phyloP scores from a whole-genome alignment of 164 flowering plant species.

The Warburgia ugandensis region DNA sequence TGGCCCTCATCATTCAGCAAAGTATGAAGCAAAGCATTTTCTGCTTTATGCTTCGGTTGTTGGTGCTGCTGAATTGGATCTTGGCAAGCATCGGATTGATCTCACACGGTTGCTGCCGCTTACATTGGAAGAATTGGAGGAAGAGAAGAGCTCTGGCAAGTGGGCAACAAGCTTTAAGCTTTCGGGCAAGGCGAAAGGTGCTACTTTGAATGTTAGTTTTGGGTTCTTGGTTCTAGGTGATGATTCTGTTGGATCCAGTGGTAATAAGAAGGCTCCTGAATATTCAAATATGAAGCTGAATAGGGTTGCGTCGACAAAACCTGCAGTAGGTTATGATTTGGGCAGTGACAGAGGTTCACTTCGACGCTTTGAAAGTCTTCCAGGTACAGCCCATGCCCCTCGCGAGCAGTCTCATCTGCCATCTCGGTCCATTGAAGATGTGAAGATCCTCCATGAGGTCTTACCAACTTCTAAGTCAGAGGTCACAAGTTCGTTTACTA shows the following conservation, averaged over 20 bases:
- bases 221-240: slow-evolving; percentile 56
- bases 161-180: slow-evolving; percentile 92
- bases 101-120: slow-evolving; percentile 89
- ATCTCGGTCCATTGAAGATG: slow-evolving; percentile 44
- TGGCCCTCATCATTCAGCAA: slow-evolving; percentile 79
- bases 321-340: slow-evolving; percentile 16
- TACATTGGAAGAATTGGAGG: slow-evolving; percentile 88
- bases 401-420: slow-evolving; percentile 15
- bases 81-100: slow-evolving; percentile 89
- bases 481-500: slow-evolving; percentile 28
- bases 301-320: slow-evolving; percentile 15
- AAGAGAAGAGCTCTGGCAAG: slow-evolving; percentile 73
- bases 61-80: slow-evolving; percentile 56
- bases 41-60: slow-evolving; percentile 52
- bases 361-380: slow-evolving; percentile 33
- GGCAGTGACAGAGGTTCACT: slow-evolving; percentile 19
- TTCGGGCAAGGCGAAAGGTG: slow-evolving; percentile 76
- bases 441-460: slow-evolving; percentile 75
- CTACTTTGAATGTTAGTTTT: slow-evolving; percentile 79
- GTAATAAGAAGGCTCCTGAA: slow-evolving; percentile 12
- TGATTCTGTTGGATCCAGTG: slow-evolving; percentile 13
- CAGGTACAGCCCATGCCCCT: slow-evolving; percentile 20
- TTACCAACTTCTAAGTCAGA: slow-evolving; percentile 43
- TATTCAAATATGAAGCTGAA: slow-evolving; percentile 19
- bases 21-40: slow-evolving; percentile 87